Evolutionary conservation across 108 stramenopile species (phyloP), one percentile per base, ranked within the genome.

Genomic region (Schizochytrium sp.): DNA sequence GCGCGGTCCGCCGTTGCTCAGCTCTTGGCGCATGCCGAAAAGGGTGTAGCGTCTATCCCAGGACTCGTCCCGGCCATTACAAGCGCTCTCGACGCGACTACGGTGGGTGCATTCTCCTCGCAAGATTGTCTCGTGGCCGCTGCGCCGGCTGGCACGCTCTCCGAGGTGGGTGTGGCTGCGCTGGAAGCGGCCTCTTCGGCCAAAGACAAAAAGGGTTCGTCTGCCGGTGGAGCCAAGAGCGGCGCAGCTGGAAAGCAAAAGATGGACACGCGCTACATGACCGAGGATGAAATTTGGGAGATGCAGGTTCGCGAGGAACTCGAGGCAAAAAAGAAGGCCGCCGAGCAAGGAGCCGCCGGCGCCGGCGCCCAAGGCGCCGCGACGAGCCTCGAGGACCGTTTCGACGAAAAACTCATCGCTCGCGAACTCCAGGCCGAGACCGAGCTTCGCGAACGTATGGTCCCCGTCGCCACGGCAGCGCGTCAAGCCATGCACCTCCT

Each of bases 211-310:
- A 83, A 83, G 76, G 23, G 63, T 28, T 14, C 14, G 8, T n/a
- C 63, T 3, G 63, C 21, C 63, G 41, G 41, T 16, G 76, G 76
- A 14, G 76, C 48, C 51, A 43, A 21, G n/a, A 23, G 51, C 45
- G 45, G 48, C 51, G 23, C 34, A 34, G 34, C 45, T 47, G 76
- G 23, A 43, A 47, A 83, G 48, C 76, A 47, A 12, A 53, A 47
- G 48, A 53, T 53, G 45, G 45, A 47, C 76, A 83, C 45, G 25
- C 45, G 51, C n/a, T 47, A 53, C 51, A 47, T 83, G 76, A 83
- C 76, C 10, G 76, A 83, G 51, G 76, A 83, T 12, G 76, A 83
- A 23, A 53, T 53, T 53, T 83, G 76, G 76, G 76, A 83, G 51
- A 83, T 47, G 51, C 76, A 83, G 51, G 76, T 83, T 28, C 76